Evolutionary conservation across 2,329 filamentous ascomycete genomes (phyloP), one percentile per base, ranked within the genome.

Genomic region (Didymella pomorum): DNA sequence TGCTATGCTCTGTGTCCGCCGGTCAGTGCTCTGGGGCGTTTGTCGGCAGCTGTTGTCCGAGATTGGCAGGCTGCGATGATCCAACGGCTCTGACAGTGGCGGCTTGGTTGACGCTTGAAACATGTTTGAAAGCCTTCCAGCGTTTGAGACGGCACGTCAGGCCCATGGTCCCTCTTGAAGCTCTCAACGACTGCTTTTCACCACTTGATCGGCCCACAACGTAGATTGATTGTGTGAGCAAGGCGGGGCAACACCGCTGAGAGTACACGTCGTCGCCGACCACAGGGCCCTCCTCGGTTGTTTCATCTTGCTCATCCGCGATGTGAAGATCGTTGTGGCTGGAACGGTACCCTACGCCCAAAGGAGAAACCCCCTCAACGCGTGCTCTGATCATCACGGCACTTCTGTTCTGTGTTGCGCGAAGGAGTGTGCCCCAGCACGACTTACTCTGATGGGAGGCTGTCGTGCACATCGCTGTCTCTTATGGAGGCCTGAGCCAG

Each of bases 321-420:
- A 56, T 43, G 59, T 55, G 61, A 65, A 61, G 69, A 71, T 70
- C 62, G 61, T 60, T 59, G 61, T 60, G 63, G 62, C 63, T 62
- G 60, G 56, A 62, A 62, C 65, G 63, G 61, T 61, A 58, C 52
- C 51, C 64, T 66, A 63, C 41, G 54, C 62, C 60, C 44, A 37
- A 62, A 56, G 43, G 41, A 52, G 56, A 37, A 61, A 43, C 41
- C 44, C 53, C 45, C 54, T 57, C 57, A 60, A 33, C 51, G 31
- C 48, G 23, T 54, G 33, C 35, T 53, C 21, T 42, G 56, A 58
- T 54, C 56, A 33, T 54, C 56, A 42, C 45, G 46, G 56, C 50
- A 42, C 12, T 50, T 46, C 23, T 52, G 48, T 29, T 31, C 41
- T 54, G 41, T 42, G 31, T 29, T 18, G 50, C 39, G 31, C 29